A percentile compares a stretch with the other conserved stretches of the same genome.
Evolutionary conservation across 345 rosid genomes (phyloP).

Genomic region (Kernera saxatilis): DNA sequence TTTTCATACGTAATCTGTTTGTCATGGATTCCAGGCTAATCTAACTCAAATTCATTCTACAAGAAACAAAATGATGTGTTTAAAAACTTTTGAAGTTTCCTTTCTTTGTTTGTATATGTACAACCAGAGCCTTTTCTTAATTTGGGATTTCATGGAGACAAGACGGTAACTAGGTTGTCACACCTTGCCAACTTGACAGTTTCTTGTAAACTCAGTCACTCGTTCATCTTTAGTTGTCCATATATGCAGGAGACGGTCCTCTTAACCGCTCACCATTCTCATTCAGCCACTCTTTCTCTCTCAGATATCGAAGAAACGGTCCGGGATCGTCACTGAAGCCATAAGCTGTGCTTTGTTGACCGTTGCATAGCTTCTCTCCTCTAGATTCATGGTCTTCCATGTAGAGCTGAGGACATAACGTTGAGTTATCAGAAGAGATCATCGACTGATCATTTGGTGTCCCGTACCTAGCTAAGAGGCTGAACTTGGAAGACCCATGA

Average conservation of each 20-base stretch:
- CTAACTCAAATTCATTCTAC: neutral
- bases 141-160: neutral
- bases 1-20: neutral
- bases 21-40: neutral
- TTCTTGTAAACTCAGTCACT: neutral
- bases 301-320: slow-evolving; percentile 66
- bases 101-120: neutral
- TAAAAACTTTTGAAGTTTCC: neutral
- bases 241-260: slow-evolving; percentile 43
- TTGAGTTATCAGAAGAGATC: slow-evolving; percentile 28
- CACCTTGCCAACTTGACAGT: neutral
- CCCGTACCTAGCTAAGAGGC: slow-evolving; percentile 46
- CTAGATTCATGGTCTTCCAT: slow-evolving; percentile 34
- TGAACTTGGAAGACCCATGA: slow-evolving; percentile 34
- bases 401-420: slow-evolving; percentile 20
- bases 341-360: slow-evolving; percentile 44
- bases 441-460: slow-evolving; percentile 44
- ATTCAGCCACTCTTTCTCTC: slow-evolving; percentile 66
- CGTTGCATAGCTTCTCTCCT: slow-evolving; percentile 38
- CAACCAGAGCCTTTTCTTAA: neutral
- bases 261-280: slow-evolving; percentile 54
- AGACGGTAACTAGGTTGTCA: neutral
- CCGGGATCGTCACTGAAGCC: slow-evolving; percentile 57
- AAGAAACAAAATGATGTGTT: neutral
- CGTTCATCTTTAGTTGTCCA: slow-evolving; percentile 40